Percentiles rank a stretch among this genome's conserved stretches.
Evolutionary conservation across 352 stramenopile genomes (phyloP).

Genomic region (Phytophthora pinifolia): DNA sequence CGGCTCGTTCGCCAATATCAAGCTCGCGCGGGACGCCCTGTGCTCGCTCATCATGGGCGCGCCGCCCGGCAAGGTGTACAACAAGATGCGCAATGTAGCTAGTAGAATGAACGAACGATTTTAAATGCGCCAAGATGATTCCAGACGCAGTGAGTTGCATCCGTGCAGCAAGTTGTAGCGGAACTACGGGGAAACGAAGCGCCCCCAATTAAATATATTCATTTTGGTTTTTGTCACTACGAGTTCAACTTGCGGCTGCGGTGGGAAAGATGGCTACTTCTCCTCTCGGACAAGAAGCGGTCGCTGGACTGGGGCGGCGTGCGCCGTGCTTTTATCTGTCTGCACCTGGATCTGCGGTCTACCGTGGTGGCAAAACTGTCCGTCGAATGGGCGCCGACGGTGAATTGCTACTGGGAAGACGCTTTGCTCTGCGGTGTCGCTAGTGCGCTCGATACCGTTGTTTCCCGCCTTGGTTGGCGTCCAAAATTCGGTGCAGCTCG

Average conservation of each 20-base stretch:
- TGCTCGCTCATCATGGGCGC: slow-evolving; percentile 95
- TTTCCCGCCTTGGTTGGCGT: slow-evolving; percentile 38
- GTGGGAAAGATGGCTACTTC: no score
- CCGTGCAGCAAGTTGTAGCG: slow-evolving; percentile 9
- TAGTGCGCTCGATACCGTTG: slow-evolving; percentile 26
- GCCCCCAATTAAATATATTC: slow-evolving; percentile 64
- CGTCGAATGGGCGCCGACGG: slow-evolving; percentile 3
- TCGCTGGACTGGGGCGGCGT: no score
- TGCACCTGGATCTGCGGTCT: no score
- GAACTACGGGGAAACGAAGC: slow-evolving; percentile 13
- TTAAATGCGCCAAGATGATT: slow-evolving; percentile 47
- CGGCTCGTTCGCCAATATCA: slow-evolving; percentile 98
- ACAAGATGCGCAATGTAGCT: slow-evolving; percentile 99
- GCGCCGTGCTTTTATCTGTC: slow-evolving; percentile 3
- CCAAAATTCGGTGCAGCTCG: slow-evolving; percentile 74
- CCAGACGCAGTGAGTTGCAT: slow-evolving; percentile 1
- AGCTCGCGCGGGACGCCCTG: slow-evolving; percentile 93
- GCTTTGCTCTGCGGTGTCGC: not conserved
- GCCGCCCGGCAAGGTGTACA: slow-evolving; percentile 99
- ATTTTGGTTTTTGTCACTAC: slow-evolving; percentile 38
- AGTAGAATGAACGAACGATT: slow-evolving; percentile 98
- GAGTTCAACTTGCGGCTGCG: no score
- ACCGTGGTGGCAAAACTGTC: slow-evolving; percentile 1
- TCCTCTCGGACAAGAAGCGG: no score
- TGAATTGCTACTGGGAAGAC: not conserved